Evolutionary conservation across 176 grass and related monocot genomes (phyloP).

Genomic region (Pharus latifolius): DNA sequence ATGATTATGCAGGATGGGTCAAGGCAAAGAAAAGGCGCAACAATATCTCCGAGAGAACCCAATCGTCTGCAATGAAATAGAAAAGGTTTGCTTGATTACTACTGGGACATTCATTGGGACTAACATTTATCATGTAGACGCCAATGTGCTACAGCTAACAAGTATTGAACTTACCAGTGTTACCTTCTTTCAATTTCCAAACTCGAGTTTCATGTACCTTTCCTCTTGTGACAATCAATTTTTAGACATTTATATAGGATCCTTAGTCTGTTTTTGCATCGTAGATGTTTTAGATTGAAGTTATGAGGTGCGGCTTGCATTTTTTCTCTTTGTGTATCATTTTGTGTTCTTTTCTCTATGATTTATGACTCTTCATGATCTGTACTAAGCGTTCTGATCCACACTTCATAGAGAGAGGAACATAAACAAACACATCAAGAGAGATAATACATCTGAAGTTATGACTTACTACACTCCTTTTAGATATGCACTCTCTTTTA

Average conservation of each 20-base stretch:
- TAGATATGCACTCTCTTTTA: neutral
- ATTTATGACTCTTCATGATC: no score
- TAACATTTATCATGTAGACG: neutral
- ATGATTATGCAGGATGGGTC: slow-evolving; percentile 49
- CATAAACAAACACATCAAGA: no score
- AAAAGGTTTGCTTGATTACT: slow-evolving; percentile 52
- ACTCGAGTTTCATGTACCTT: neutral
- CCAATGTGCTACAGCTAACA: neutral
- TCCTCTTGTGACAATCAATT: neutral
- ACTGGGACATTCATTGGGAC: neutral
- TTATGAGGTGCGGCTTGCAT: no score
- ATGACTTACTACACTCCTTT: neutral
- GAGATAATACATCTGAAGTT: no score
- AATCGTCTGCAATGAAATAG: slow-evolving; percentile 58
- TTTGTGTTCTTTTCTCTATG: no score
- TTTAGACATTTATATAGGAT: neutral
- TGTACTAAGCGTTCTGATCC: no score
- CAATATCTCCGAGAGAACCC: slow-evolving; percentile 83
- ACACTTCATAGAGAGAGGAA: no score
- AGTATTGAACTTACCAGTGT: neutral
- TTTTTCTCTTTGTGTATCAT: no score
- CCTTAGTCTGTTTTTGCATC: neutral
- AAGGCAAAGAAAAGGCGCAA: slow-evolving; percentile 84
- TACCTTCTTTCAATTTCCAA: neutral
- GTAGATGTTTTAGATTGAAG: neutral